Evolutionary conservation across 164 flowering plant genomes (phyloP).

Genomic region (Liriodendron chinense): DNA sequence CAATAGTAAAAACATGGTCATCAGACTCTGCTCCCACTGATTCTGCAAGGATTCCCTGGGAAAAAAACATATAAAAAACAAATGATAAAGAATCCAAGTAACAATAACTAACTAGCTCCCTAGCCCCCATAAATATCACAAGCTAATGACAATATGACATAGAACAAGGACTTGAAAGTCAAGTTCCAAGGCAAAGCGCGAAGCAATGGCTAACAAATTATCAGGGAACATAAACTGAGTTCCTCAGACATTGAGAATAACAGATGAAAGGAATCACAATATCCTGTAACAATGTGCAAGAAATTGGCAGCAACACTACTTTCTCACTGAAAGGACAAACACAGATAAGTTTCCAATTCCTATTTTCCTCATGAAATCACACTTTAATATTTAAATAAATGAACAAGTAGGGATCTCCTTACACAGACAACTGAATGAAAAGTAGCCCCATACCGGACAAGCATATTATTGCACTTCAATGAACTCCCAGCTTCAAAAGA

Average conservation of each 20-base stretch:
- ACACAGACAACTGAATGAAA: not conserved
- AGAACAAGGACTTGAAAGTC: not conserved
- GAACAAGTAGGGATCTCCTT: not conserved
- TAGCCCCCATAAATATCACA: no score
- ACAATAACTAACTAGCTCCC: not conserved
- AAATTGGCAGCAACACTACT: not conserved
- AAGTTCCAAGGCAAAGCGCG: not conserved
- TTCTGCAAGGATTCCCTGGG: constrained; percentile 75
- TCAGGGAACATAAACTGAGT: not conserved
- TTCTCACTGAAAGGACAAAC: not conserved
- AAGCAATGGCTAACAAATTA: not conserved
- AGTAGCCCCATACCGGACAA: not conserved
- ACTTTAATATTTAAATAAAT: not conserved
- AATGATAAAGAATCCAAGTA: not conserved
- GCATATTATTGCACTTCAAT: no score
- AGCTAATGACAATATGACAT: no score
- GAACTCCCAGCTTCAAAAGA: no score
- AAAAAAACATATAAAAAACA: not conserved
- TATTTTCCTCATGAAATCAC: not conserved
- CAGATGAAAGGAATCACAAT: no score
- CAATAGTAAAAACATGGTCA: constrained; percentile 57
- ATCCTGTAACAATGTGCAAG: no score
- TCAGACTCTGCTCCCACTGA: constrained; percentile 48
- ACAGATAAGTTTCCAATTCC: not conserved
- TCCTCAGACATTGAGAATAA: not conserved